Evolutionary conservation across 495 filamentous ascomycete genomes (phyloP).

Genomic region (Hypoxylon rickii): DNA sequence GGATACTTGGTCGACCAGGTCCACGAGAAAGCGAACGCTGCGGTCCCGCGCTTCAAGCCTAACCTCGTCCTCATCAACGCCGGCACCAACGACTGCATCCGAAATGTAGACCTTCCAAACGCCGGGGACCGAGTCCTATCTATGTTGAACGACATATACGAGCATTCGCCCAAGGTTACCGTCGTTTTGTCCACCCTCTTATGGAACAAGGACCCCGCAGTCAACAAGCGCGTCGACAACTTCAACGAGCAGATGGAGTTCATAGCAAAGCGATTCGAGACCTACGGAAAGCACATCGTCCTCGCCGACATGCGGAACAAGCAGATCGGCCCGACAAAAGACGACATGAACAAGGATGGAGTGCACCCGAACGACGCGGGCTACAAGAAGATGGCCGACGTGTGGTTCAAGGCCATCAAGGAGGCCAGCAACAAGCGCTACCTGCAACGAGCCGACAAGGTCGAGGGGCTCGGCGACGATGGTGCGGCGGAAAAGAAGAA

Average conservation of each 20-base stretch:
- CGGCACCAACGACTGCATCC: constrained; percentile 45
- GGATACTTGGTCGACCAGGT: constrained; percentile 38
- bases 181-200: constrained; percentile 33
- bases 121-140: constrained; percentile 32
- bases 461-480: constrained; percentile 17
- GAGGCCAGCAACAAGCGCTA: constrained; percentile 13
- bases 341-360: constrained; percentile 48
- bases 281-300: constrained; percentile 40
- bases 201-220: constrained; percentile 24
- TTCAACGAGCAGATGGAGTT: constrained; percentile 34
- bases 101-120: constrained; percentile 16
- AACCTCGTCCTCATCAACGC: constrained; percentile 45
- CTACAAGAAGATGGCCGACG: constrained; percentile 58
- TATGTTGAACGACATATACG: constrained; percentile 17
- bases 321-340: constrained; percentile 30
- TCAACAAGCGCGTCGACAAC: constrained; percentile 27
- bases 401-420: constrained; percentile 54
- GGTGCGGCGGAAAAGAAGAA: neutral
- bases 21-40: constrained; percentile 21
- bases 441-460: constrained; percentile 6
- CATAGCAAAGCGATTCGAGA: constrained; percentile 16
- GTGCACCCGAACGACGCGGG: constrained; percentile 57
- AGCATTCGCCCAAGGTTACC: constrained; percentile 18
- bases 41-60: constrained; percentile 35
- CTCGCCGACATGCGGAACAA: constrained; percentile 56